These are phyloP conservation scores for Beauveria bassiana DNA, from an alignment of 2,329 filamentous ascomycete genomes.

Conservation along the genomic window DNA sequence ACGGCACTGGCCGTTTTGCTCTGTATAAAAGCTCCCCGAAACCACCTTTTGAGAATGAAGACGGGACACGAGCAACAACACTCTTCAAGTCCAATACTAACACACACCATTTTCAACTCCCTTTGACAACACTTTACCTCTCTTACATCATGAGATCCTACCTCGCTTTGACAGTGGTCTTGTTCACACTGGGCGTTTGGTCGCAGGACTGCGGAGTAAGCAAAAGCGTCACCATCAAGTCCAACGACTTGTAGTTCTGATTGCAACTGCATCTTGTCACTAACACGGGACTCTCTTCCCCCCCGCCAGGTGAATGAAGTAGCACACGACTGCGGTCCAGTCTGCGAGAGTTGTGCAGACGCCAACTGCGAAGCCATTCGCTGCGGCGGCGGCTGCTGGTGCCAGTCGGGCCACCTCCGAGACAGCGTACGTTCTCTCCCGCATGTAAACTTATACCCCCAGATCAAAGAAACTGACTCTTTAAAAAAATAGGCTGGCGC, in stretches of 20 bases:
- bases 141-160: neutral
- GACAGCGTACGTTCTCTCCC: neutral
- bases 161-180: neutral
- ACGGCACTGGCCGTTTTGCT: neutral
- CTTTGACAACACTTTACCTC: too few relatives aligned
- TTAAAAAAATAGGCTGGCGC: neutral
- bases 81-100: too few relatives aligned
- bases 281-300: neutral
- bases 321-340: neutral
- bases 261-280: neutral
- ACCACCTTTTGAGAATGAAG: too few relatives aligned
- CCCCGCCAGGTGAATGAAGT: neutral
- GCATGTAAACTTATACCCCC: too few relatives aligned
- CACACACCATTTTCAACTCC: neutral
- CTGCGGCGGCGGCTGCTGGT: constrained; percentile 2
- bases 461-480: neutral
- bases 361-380: neutral
- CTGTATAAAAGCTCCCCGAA: too few relatives aligned
- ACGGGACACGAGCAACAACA: too few relatives aligned
- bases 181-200: neutral
- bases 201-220: neutral
- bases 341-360: neutral
- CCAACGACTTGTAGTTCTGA: too few relatives aligned
- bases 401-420: neutral
- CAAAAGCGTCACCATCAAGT: too few relatives aligned